A percentile compares a stretch with the other conserved stretches of the same genome.
Evolutionary conservation across 225 moss, liverwort and hornwort species (phyloP).

Genomic region (Polytrichum commune): DNA sequence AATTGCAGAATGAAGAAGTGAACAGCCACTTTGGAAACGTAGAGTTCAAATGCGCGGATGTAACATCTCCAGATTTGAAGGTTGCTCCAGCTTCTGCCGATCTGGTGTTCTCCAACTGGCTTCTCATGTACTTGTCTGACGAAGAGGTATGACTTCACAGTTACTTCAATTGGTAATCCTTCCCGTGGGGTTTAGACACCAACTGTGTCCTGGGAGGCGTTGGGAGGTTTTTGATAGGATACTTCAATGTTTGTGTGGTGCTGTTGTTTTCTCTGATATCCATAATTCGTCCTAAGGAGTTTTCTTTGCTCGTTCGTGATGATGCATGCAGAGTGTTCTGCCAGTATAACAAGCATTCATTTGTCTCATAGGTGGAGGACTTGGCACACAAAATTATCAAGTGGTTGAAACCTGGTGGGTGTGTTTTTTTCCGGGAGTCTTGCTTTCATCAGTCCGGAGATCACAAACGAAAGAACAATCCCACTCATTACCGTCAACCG

Average conservation of each 20-base stretch:
- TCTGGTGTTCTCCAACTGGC: conserved; percentile 96
- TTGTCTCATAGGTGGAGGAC: conserved; percentile 27
- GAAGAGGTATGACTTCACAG: conserved; percentile 51
- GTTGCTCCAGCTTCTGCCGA: conserved; percentile 57
- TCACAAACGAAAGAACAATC: conserved; percentile 83
- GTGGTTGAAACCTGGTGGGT: conserved; percentile 84
- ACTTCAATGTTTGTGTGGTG: no score
- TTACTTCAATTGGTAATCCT: not conserved
- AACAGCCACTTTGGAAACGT: conserved; percentile 68
- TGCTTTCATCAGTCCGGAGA: conserved; percentile 98
- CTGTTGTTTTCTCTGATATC: no score
- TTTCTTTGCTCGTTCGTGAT: no score
- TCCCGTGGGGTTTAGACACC: no score
- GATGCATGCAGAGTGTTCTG: no score
- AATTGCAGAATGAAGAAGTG: conserved; percentile 72
- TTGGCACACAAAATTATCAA: conserved; percentile 49
- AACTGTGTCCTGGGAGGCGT: no score
- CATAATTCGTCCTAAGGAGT: no score
- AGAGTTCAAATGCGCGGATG: conserved; percentile 84
- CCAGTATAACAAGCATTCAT: not conserved
- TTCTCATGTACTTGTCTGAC: conserved; percentile 93
- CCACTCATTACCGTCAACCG: conserved; percentile 89
- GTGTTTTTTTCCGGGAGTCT: conserved; percentile 87
- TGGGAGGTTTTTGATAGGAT: no score
- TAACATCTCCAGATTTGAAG: conserved; percentile 68